Conservation (phyloP, 208 protist genomes). For the Balamuthia mandrillaris region DNA sequence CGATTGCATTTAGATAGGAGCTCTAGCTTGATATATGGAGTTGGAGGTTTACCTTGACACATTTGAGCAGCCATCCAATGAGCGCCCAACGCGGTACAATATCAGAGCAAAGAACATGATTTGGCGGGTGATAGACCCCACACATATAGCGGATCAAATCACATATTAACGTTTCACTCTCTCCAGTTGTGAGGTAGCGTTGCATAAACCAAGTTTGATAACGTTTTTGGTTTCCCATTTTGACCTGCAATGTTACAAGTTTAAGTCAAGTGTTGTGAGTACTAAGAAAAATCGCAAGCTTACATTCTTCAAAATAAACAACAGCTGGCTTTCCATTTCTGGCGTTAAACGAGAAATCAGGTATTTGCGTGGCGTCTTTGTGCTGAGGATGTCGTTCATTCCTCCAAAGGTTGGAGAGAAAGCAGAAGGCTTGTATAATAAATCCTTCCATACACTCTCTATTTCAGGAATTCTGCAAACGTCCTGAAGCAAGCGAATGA, state of each 20-base stretch:
- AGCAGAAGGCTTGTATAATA: constrained; percentile 37
- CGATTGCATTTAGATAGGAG: not conserved
- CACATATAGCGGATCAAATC: constrained; percentile 72
- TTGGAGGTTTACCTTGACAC: constrained; percentile 41
- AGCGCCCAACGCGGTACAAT: constrained; percentile 64
- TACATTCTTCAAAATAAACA: constrained; percentile 51
- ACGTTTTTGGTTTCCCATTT: constrained; percentile 64
- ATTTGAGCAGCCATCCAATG: constrained; percentile 64
- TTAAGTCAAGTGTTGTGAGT: not conserved
- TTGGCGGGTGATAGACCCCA: constrained; percentile 63
- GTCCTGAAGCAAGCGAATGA: constrained; percentile 62
- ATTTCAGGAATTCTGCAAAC: constrained; percentile 56
- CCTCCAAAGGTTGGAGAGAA: constrained; percentile 6
- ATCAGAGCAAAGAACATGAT: constrained; percentile 53
- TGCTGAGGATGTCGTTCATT: constrained; percentile 36
- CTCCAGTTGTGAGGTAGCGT: constrained; percentile 37
- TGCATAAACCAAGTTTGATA: constrained; percentile 71
- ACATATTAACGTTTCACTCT: constrained; percentile 56
- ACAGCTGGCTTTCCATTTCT: constrained; percentile 58
- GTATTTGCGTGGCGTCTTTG: constrained; percentile 44
- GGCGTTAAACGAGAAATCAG: constrained; percentile 48
- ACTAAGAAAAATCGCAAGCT: too few relatives aligned
- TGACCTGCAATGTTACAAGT: constrained; percentile 50
- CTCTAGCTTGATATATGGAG: too few relatives aligned
- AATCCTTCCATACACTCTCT: constrained; percentile 53